Conservation (phyloP, 176 grass and related monocot species). For the Guadua angustifolia region DNA sequence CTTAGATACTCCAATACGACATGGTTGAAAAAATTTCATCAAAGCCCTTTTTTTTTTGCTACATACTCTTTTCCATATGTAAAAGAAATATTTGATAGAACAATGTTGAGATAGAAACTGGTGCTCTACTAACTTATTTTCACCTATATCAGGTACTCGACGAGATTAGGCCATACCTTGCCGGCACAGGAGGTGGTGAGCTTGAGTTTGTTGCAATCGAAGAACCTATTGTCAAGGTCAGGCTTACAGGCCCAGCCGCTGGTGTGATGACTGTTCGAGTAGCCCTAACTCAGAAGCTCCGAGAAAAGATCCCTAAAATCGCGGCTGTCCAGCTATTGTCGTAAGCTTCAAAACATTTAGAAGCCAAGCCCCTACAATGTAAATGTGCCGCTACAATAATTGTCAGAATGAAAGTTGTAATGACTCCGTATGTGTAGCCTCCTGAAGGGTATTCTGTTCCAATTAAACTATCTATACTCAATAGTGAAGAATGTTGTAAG, state of each 20-base stretch:
- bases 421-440: constrained; percentile 24
- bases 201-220: constrained; percentile 86
- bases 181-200: constrained; percentile 86
- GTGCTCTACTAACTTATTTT: constrained; percentile 19
- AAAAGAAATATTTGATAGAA: no score
- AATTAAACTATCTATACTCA: not conserved
- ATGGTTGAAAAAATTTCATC: no score
- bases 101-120: not conserved
- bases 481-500: constrained; percentile 17
- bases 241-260: constrained; percentile 80
- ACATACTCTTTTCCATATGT: no score
- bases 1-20: no score
- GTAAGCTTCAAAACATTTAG: constrained; percentile 28
- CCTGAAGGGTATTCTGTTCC: not conserved
- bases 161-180: constrained; percentile 95
- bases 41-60: no score
- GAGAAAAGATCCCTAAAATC: constrained; percentile 91
- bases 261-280: constrained; percentile 94
- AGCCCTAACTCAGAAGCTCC: constrained; percentile 88
- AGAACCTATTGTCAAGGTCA: constrained; percentile 83
- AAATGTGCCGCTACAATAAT: constrained; percentile 40
- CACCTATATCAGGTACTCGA: constrained; percentile 68
- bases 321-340: constrained; percentile 82
- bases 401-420: not conserved
- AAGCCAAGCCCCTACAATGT: constrained; percentile 20